These are phyloP conservation scores for Aegilops sharonensis DNA, from an alignment of 176 grass and related monocot genomes.

Conservation along the genomic window DNA sequence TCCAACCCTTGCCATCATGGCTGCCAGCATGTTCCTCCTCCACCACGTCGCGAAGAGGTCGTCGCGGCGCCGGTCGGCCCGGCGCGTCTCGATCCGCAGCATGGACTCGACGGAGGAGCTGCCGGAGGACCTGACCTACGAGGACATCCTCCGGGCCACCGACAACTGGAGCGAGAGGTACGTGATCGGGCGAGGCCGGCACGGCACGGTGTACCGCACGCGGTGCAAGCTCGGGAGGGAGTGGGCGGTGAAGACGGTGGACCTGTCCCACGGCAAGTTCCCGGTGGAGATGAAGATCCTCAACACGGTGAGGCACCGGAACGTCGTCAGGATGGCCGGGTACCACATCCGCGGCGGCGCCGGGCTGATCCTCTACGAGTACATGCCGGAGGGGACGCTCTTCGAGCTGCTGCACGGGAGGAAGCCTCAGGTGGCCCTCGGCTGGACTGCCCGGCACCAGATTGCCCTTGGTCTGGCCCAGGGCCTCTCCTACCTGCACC, in stretches of 20 bases:
- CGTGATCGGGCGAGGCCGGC: conserved; percentile 50
- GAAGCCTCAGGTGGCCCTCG: conserved; percentile 26
- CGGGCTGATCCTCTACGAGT: conserved; percentile 53
- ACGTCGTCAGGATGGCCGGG: conserved; percentile 49
- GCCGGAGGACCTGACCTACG: conserved; percentile 40
- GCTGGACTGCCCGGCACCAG: conserved; percentile 27
- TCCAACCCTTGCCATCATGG: not conserved
- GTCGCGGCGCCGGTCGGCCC: not conserved
- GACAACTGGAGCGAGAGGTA: conserved; percentile 56
- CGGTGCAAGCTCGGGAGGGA: conserved; percentile 28
- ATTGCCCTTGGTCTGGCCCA: conserved; percentile 40
- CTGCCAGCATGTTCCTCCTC: conserved; percentile 15
- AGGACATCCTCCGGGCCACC: conserved; percentile 47
- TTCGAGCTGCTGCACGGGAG: conserved; percentile 38
- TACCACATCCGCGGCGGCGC: conserved; percentile 42
- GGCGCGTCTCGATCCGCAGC: not conserved
- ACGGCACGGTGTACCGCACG: conserved; percentile 49
- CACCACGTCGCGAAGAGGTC: conserved; percentile 3
- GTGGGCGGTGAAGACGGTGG: conserved; percentile 54
- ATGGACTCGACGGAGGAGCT: conserved; percentile 31
- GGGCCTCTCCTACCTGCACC: conserved; percentile 51
- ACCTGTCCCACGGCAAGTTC: conserved; percentile 39
- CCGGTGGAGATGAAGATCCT: conserved; percentile 40
- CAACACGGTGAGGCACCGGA: conserved; percentile 45
- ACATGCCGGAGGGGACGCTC: conserved; percentile 41